These are phyloP conservation scores for Bryum argenteum DNA, from an alignment of 225 moss, liverwort and hornwort genomes.

Conservation along the genomic window DNA sequence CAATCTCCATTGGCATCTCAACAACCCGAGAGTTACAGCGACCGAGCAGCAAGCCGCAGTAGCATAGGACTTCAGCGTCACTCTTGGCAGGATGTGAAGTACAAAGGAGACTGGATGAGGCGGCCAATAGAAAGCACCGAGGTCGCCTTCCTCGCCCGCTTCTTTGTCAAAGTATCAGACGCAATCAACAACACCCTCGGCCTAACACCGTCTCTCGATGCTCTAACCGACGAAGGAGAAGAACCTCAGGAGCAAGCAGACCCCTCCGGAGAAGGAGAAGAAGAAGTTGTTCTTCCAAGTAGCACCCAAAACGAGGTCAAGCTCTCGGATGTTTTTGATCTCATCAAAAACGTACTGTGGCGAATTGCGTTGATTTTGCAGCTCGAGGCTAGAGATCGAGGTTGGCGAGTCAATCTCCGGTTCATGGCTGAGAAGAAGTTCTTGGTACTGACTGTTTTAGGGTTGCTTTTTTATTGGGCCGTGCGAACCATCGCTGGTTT, in stretches of 20 bases:
- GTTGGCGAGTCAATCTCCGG: constrained; percentile 68
- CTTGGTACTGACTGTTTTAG: constrained; percentile 47
- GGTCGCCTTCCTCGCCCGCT: constrained; percentile 55
- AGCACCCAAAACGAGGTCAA: constrained; percentile 48
- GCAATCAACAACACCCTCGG: constrained; percentile 53
- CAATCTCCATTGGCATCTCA: constrained; percentile 44
- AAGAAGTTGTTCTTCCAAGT: constrained; percentile 51
- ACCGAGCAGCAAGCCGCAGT: constrained; percentile 27
- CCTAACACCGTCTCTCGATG: constrained; percentile 33
- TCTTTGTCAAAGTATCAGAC: constrained; percentile 56
- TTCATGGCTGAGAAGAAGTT: constrained; percentile 69
- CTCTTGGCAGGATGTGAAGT: constrained; percentile 73
- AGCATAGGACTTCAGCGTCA: constrained; percentile 63
- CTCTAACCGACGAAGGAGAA: constrained; percentile 27
- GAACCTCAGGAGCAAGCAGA: constrained; percentile 21
- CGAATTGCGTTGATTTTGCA: constrained; percentile 49
- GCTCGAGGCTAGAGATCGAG: constrained; percentile 50
- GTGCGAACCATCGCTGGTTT: constrained; percentile 44
- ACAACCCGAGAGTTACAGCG: constrained; percentile 30
- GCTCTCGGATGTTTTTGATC: constrained; percentile 45
- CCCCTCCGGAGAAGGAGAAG: constrained; percentile 14
- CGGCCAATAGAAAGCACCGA: constrained; percentile 68
- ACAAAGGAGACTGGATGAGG: constrained; percentile 72
- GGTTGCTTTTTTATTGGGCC: constrained; percentile 50
- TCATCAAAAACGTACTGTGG: constrained; percentile 47